Conservation (phyloP, 495 filamentous ascomycete genomes). For the Aspergillus nidulans region DNA sequence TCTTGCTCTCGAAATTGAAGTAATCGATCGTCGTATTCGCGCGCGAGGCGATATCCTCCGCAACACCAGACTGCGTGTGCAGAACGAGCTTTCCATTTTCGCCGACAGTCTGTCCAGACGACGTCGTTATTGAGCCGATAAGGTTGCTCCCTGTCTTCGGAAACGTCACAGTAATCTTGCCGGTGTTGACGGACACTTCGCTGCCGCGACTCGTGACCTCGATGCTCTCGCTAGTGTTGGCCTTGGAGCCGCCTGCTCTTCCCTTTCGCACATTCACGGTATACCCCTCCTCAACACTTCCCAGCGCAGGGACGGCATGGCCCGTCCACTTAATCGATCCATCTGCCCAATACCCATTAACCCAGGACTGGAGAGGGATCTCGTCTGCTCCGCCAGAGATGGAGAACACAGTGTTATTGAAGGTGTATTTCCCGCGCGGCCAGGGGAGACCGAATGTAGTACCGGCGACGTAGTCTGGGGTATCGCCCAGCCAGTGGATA, state of each 20-base stretch:
- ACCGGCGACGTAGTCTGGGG: conserved; percentile 26
- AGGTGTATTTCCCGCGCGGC: conserved; percentile 33
- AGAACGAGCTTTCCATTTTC: conserved; percentile 38
- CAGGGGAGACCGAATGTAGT: conserved; percentile 42
- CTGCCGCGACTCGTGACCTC: neutral
- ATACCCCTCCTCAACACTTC: conserved; percentile 6
- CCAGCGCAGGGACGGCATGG: conserved; percentile 30
- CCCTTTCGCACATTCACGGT: conserved; percentile 13
- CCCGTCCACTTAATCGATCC: conserved; percentile 46
- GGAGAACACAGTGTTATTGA: conserved; percentile 26
- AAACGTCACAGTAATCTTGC: conserved; percentile 33
- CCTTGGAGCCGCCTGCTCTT: conserved; percentile 9
- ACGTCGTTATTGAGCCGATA: conserved; percentile 29
- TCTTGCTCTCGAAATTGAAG: conserved; percentile 18
- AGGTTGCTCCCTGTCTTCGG: conserved; percentile 30
- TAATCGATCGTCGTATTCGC: conserved; percentile 17
- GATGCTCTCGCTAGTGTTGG: conserved; percentile 1
- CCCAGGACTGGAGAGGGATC: conserved; percentile 37
- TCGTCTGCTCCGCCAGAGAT: conserved; percentile 11
- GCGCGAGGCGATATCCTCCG: conserved; percentile 22
- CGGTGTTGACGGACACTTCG: conserved; percentile 26
- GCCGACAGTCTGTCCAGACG: conserved; percentile 33
- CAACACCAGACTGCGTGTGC: conserved; percentile 29
- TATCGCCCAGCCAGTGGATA: conserved; percentile 36
- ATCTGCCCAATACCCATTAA: conserved; percentile 42